phyloP scores from a whole-genome alignment of 1,139 yeast genomes.

The Pichia sp. region DNA sequence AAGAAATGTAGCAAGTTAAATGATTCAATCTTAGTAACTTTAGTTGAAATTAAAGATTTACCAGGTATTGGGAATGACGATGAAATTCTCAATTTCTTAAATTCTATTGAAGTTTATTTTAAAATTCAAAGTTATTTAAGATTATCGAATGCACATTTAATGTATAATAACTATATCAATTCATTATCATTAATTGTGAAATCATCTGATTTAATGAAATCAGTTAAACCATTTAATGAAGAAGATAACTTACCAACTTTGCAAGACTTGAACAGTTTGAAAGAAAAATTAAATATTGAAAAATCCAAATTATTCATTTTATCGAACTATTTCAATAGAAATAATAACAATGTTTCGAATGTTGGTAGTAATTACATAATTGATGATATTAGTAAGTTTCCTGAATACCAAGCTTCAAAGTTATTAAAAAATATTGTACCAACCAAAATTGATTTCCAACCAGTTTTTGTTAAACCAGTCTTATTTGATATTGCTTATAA shows the following conservation, averaged over 20 bases:
- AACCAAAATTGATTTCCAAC: conserved; percentile 35
- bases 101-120: conserved; percentile 43
- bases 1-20: conserved; percentile 46
- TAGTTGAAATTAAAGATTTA: conserved; percentile 59
- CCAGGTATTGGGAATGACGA: conserved; percentile 93
- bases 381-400: conserved; percentile 46
- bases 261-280: conserved; percentile 32
- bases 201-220: conserved; percentile 31
- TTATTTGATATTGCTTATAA: conserved; percentile 85
- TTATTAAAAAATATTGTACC: conserved; percentile 43
- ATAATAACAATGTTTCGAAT: conserved; percentile 10
- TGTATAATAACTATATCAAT: conserved; percentile 41
- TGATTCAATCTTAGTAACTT: conserved; percentile 42
- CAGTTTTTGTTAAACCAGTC: conserved; percentile 78
- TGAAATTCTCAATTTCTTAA: conserved; percentile 50
- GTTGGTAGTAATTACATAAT: conserved; percentile 29
- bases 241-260: conserved; percentile 32
- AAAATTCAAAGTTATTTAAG: conserved; percentile 37
- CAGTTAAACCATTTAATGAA: conserved; percentile 13
- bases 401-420: conserved; percentile 32
- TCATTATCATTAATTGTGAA: conserved; percentile 44
- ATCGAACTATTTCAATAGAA: conserved; percentile 37
- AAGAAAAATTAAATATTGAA: conserved; percentile 28
- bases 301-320: conserved; percentile 42
- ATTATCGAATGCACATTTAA: conserved; percentile 46